A percentile compares a stretch with the other conserved stretches of the same genome.
Evolutionary conservation across 2,329 filamentous ascomycete genomes (phyloP).

Genomic region (Dothistroma septosporum): DNA sequence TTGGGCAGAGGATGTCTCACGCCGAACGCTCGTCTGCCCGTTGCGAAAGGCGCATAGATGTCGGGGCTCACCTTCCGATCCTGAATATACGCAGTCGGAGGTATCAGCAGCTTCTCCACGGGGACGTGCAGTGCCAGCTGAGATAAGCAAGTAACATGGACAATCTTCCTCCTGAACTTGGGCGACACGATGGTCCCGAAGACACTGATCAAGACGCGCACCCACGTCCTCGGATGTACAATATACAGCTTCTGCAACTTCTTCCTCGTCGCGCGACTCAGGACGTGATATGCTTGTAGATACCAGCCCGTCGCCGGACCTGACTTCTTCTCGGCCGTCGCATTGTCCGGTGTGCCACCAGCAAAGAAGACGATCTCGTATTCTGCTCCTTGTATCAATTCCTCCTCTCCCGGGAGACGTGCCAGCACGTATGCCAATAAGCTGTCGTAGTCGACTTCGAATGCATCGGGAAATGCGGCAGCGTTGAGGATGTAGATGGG

Average conservation of each 20-base stretch:
- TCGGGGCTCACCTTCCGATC: slow-evolving; percentile 49
- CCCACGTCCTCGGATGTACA: slow-evolving; percentile 56
- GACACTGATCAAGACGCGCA: slow-evolving; percentile 53
- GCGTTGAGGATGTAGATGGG: slow-evolving; percentile 54
- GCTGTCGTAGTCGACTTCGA: slow-evolving; percentile 52
- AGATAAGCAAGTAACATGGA: slow-evolving; percentile 51
- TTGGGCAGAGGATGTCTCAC: slow-evolving; percentile 47
- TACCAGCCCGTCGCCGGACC: slow-evolving; percentile 54
- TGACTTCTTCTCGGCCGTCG: slow-evolving; percentile 44
- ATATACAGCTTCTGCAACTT: slow-evolving; percentile 54
- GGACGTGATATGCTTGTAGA: slow-evolving; percentile 54
- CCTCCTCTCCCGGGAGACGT: slow-evolving; percentile 53
- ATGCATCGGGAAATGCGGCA: slow-evolving; percentile 53
- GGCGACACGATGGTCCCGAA: slow-evolving; percentile 55
- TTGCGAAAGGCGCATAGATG: slow-evolving; percentile 47
- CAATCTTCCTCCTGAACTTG: slow-evolving; percentile 55
- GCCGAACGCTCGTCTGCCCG: slow-evolving; percentile 45
- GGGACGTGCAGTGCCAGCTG: slow-evolving; percentile 49
- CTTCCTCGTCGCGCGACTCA: slow-evolving; percentile 53
- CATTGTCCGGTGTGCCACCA: slow-evolving; percentile 47
- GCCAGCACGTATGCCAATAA: slow-evolving; percentile 54
- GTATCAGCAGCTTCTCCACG: slow-evolving; percentile 52
- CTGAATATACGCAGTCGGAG: slow-evolving; percentile 52
- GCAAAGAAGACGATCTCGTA: slow-evolving; percentile 58
- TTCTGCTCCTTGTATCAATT: slow-evolving; percentile 50